Percentiles rank a stretch among this genome's conserved stretches.
Conservation (phyloP, 805 yeast genomes). For the Komagataella phaffii region DNA sequence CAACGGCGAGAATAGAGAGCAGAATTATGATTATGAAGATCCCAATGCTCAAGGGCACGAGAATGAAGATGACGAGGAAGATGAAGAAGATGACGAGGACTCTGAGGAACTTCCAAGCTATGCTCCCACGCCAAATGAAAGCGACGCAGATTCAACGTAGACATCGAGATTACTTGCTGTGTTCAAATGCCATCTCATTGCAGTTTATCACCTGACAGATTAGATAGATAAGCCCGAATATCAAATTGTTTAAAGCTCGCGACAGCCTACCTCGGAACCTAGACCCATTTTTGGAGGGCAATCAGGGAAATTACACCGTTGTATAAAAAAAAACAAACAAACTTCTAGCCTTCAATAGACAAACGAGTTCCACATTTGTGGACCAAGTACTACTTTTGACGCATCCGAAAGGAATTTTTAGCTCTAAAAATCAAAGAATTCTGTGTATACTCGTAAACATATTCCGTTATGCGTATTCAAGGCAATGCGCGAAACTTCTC, state of each 20-base stretch:
- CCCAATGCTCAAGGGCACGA: conserved; percentile 14
- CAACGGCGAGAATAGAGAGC: conserved; percentile 14
- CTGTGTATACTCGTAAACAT: background rate
- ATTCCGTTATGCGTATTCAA: background rate
- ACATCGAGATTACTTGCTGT: background rate
- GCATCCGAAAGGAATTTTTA: background rate
- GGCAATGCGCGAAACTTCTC: background rate
- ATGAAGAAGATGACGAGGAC: conserved; percentile 9
- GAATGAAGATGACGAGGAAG: conserved; percentile 3
- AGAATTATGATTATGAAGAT: conserved; percentile 19
- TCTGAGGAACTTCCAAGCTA: conserved; percentile 17
- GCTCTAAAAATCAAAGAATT: too few species aligned
- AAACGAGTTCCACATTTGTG: too few species aligned
- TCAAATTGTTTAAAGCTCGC: background rate
- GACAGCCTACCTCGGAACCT: background rate
- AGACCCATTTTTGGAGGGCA: background rate
- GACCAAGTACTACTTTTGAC: background rate
- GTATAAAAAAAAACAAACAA: too few species aligned
- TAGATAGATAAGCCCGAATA: background rate
- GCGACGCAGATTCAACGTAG: conserved; percentile 9
- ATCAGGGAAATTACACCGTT: too few species aligned
- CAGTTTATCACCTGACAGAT: background rate
- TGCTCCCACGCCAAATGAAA: conserved; percentile 17
- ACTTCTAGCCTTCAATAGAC: too few species aligned
- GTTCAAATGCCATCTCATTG: background rate